These are phyloP conservation scores for Oehlia diaphana DNA, from an alignment of 192 early-diverging fungal genomes.

Conservation along the genomic window DNA sequence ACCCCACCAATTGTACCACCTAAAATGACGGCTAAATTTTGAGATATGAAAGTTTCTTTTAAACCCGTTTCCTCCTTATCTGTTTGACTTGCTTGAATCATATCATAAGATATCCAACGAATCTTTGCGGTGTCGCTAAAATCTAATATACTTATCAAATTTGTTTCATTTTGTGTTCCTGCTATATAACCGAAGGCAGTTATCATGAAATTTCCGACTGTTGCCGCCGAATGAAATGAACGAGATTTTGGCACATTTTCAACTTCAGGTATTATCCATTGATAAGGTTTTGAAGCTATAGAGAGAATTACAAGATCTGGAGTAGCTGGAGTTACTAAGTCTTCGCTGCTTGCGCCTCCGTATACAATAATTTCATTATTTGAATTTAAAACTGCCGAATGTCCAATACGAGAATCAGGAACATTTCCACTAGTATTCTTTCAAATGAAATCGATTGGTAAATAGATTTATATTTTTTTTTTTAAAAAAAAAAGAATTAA, in stretches of 20 bases:
- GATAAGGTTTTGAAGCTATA: not conserved
- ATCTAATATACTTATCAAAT: not conserved
- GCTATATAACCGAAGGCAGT: not conserved
- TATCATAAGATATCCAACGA: not conserved
- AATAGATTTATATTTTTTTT: not conserved
- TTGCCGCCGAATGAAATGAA: not conserved
- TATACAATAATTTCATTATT: not conserved
- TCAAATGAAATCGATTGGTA: not conserved
- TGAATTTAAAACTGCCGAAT: not conserved
- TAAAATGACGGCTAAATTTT: no score
- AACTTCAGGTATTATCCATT: not conserved
- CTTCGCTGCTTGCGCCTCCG: not conserved
- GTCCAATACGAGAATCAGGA: not conserved
- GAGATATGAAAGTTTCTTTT: no score
- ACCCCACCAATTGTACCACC: no score
- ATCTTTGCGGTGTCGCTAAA: not conserved
- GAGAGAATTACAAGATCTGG: not conserved
- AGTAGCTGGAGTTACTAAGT: not conserved
- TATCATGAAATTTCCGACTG: not conserved
- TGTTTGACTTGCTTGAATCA: not conserved
- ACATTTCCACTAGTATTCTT: not conserved
- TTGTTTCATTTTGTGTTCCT: not conserved
- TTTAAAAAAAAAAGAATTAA: not conserved
- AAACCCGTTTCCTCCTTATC: no score
- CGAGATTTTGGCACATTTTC: not conserved